Evolutionary conservation across 2,329 filamentous ascomycete genomes (phyloP), one percentile per base, ranked within the genome.

Genomic region (Leptodontidium sp.): DNA sequence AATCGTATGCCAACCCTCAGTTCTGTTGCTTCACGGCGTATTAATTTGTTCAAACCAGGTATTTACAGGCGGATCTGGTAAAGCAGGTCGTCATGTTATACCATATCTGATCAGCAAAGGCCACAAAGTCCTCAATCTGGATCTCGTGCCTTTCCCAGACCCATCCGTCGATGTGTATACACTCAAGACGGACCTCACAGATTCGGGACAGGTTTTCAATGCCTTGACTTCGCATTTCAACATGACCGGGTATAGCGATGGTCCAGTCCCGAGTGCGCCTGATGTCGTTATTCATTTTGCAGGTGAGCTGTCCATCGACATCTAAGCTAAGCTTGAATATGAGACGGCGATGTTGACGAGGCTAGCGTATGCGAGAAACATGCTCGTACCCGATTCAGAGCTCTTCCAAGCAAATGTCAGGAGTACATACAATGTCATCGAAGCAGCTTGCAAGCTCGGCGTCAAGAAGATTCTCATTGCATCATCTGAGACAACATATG

Each of bases 381-480:
- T 90, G 83, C 81, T 90, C 1, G 87, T 88, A 0, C 87, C 87
- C 0, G 88, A 90, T 74, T 87, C 85, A 63, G 86, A 88, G 74
- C 85, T 82, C 63, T 90, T 88, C 77, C 80, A 81, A 21, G 83
- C 80, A 32, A 91, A 90, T 73, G 82, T 85, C 0, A 79, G 81
- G 0, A 81, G 83, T 11, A 87, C 85, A 0, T 89, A 89, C 78
- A 90, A 90, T 73, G 83, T 90, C 29, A 84, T 90, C 70, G 88
- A 90, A 77, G 86, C 87, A 32, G 87, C 87, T 0, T 88, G 83
- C 74, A 89, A 89, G 70, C 80, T 90, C 0, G 86, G 87, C 14
- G 85, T 90, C 7, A 84, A 83, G 72, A 90, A 90, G 74, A 85
- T 90, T 73, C 82, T 90, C 74, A 84, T 89, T 59, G 88, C 88